Base-by-base conservation (phyloP, 2,329 filamentous ascomycete genomes). In the Colletotrichum euphorbiae region DNA sequence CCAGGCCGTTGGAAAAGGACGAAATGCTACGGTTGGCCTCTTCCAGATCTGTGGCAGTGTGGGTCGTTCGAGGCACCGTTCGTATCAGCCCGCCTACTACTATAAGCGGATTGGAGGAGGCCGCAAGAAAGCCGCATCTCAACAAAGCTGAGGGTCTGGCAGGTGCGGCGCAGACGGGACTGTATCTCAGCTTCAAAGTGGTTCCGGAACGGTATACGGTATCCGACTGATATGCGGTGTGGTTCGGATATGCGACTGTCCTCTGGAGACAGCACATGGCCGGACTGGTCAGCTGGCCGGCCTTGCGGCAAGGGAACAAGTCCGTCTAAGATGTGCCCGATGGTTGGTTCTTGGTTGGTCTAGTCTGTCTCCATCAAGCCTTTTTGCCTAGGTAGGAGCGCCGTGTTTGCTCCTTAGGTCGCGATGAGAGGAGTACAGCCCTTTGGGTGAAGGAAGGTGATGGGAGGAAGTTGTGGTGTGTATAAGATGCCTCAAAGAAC, bases 401-500 rank as follows among this genome's bases (percentile, higher is more conserved):
- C 46, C 46, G 5, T 38, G 36, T 38, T 11, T 15, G 9, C 36
- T 38, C 13, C 36, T 15, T 38, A 8, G 8, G 21, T 28, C 12
- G 21, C 46, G 24, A 50, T 50, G 12, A 31, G 19, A 4, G 15
- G 46, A 7, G 24, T 33, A 11, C 21, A 50, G 19, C 6, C 31
- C 36, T 38, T 28, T 28, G 28, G 28, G 6, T 28, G 6, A 28
- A 28, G 6, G 28, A 28, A 28, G 28, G 28, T 8, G 28, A 8
- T 28, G 6, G 28, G 28, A 28, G 28, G 28, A 28, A 28, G 28
- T 8, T 28, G 28, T 15, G 42, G n/a, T n/a, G 17, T 36, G 19
- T 57, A 42, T 48, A 57, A 63, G 52, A 48, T 56, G 42, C 31
- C 19, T 28, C 60, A 21, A 12, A 17, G 19, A 15, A 11, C 19